phyloP scores from a whole-genome alignment of 1,139 yeast genomes.

The Debaryomycetaceae sp. region DNA sequence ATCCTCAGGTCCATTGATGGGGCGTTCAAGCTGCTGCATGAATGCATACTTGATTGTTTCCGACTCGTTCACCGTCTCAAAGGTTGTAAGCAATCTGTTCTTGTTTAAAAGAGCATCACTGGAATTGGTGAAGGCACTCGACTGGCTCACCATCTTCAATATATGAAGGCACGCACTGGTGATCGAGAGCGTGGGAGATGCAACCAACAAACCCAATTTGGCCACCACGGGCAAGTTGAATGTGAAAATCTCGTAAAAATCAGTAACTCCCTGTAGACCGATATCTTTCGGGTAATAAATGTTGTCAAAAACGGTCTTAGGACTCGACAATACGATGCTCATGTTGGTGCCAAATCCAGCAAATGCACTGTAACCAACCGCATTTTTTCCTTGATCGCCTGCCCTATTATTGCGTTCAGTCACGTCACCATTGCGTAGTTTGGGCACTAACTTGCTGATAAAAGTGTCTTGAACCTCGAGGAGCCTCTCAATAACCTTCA shows the following conservation, averaged over 20 bases:
- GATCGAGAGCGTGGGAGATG: slow-evolving; percentile 45
- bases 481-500: slow-evolving; percentile 46
- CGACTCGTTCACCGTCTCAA: slow-evolving; percentile 72
- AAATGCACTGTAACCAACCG: slow-evolving; percentile 10
- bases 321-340: slow-evolving; percentile 23
- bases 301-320: slow-evolving; percentile 44
- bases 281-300: slow-evolving; percentile 47
- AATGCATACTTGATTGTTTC: slow-evolving; percentile 67
- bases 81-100: slow-evolving; percentile 66
- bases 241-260: slow-evolving; percentile 68
- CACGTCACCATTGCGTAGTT: slow-evolving; percentile 18
- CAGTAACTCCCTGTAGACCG: slow-evolving; percentile 58
- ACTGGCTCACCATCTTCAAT: slow-evolving; percentile 46
- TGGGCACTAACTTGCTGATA: slow-evolving; percentile 22
- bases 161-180: slow-evolving; percentile 53
- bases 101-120: slow-evolving; percentile 42
- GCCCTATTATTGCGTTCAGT: not conserved
- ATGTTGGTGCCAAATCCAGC: slow-evolving; percentile 24
- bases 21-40: slow-evolving; percentile 61
- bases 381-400: slow-evolving; percentile 2
- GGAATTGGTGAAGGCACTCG: slow-evolving; percentile 40
- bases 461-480: slow-evolving; percentile 50
- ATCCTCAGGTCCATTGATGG: slow-evolving; percentile 22
- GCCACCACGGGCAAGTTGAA: slow-evolving; percentile 67
- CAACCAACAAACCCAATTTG: slow-evolving; percentile 67